phyloP scores from a whole-genome alignment of 2,329 filamentous ascomycete species.

The Dothideomycetidae sp. region DNA sequence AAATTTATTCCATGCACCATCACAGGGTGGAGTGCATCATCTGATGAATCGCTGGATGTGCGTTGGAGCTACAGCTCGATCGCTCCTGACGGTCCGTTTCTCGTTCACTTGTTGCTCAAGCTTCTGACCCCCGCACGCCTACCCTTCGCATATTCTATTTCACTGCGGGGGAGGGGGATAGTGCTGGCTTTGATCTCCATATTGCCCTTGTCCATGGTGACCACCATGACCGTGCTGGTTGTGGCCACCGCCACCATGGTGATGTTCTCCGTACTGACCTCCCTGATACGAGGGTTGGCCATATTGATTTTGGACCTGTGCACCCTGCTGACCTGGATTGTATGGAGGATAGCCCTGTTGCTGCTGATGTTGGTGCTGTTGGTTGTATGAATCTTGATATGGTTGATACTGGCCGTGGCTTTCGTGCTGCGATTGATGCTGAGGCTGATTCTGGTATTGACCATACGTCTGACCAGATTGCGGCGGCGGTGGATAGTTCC shows the following conservation, averaged over 20 bases:
- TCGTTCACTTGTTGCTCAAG: too few species aligned
- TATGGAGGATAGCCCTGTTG: background rate
- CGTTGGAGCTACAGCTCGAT: too few species aligned
- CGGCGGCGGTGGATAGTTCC: constrained; percentile 9
- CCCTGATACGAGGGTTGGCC: constrained; percentile 4
- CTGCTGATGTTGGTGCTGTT: constrained; percentile 1
- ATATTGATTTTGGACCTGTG: background rate
- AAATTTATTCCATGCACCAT: too few species aligned
- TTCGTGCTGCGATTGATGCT: constrained; percentile 40
- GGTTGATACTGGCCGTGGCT: constrained; percentile 3
- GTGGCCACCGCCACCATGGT: constrained; percentile 7
- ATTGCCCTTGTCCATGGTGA: constrained; percentile 6
- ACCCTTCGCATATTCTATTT: too few species aligned
- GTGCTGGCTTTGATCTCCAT: constrained; percentile 5
- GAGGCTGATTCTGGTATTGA: constrained; percentile 91
- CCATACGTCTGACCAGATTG: constrained; percentile 65
- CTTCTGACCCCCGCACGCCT: too few species aligned
- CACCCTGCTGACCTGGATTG: background rate
- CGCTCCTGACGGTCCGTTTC: too few species aligned
- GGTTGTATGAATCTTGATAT: background rate
- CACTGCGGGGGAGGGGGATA: too few species aligned
- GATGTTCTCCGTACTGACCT: constrained; percentile 6
- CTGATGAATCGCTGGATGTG: too few species aligned
- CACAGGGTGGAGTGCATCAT: too few species aligned
- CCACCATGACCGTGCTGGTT: constrained; percentile 8